Conservation (phyloP, 2,329 filamentous ascomycete genomes). For the Fusarium kyushuense region DNA sequence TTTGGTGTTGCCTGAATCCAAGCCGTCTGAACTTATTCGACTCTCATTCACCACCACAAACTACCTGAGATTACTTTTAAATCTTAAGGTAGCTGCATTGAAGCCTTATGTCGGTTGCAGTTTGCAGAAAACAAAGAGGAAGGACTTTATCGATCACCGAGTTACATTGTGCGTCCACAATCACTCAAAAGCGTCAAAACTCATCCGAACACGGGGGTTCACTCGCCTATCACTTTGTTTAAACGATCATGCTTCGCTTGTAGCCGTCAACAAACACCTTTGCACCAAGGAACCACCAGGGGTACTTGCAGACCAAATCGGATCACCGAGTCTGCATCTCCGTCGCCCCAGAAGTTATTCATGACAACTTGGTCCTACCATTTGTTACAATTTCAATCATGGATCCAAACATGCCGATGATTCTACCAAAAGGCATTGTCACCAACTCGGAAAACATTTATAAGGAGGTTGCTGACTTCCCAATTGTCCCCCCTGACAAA, state of each 20-base stretch:
- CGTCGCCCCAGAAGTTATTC: conserved; percentile 10
- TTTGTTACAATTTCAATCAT: conserved; percentile 39
- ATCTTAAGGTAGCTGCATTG: background rate
- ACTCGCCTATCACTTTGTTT: conserved; percentile 5
- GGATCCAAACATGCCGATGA: conserved; percentile 56
- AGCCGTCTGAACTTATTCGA: conserved; percentile 9
- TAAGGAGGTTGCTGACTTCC: conserved; percentile 65
- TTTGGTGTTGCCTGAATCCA: conserved; percentile 23
- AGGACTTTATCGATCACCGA: conserved; percentile 7
- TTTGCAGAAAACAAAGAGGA: conserved; percentile 6
- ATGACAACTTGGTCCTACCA: conserved; percentile 14
- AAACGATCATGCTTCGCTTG: conserved; percentile 44
- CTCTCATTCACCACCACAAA: background rate
- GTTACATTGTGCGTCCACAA: conserved; percentile 16
- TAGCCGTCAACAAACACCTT: conserved; percentile 34
- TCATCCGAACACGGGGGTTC: background rate
- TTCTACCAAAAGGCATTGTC: conserved; percentile 69
- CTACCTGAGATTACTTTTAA: conserved; percentile 1
- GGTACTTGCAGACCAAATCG: conserved; percentile 25
- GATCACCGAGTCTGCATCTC: background rate
- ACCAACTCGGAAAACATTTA: conserved; percentile 66
- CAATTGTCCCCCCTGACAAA: conserved; percentile 63
- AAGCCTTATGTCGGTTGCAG: conserved; percentile 7
- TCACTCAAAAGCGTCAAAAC: conserved; percentile 5
- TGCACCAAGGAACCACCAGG: conserved; percentile 21